Evolutionary conservation across 2,329 filamentous ascomycete genomes (phyloP).

Genomic region (Paecilomyces niveus): DNA sequence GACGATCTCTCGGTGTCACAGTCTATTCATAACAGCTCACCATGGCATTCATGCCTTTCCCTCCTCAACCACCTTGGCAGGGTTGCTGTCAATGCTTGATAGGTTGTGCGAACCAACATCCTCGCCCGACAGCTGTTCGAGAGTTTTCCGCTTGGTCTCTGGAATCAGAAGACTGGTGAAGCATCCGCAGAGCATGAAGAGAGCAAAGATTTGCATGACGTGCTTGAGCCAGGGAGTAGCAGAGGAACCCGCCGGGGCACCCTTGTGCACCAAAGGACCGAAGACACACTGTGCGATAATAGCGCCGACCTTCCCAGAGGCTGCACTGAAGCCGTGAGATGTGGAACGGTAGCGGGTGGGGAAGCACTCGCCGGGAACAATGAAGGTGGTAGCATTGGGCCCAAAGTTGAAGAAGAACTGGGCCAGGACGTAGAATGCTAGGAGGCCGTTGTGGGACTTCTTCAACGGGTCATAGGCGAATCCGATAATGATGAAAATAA

Average conservation of each 20-base stretch:
- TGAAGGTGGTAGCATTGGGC: constrained; percentile 57
- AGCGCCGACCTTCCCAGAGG: constrained; percentile 60
- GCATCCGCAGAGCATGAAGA: constrained; percentile 71
- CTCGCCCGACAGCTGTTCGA: constrained; percentile 65
- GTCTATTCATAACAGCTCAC: background rate
- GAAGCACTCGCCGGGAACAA: constrained; percentile 59
- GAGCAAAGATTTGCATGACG: constrained; percentile 68
- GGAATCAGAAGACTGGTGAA: constrained; percentile 66
- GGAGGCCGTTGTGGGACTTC: constrained; percentile 39
- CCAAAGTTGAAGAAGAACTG: constrained; percentile 53
- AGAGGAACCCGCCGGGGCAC: constrained; percentile 43
- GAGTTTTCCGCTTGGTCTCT: constrained; percentile 66
- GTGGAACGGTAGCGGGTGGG: constrained; percentile 57
- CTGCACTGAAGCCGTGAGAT: constrained; percentile 60
- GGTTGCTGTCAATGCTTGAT: constrained; percentile 15
- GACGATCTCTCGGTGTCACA: no score
- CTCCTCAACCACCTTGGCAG: constrained; percentile 4
- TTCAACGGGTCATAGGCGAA: constrained; percentile 43
- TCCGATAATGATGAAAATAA: constrained; percentile 57
- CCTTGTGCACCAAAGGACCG: constrained; percentile 54
- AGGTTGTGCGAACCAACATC: constrained; percentile 50
- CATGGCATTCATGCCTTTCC: background rate
- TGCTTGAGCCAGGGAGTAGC: constrained; percentile 62
- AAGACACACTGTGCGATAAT: constrained; percentile 62
- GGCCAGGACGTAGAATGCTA: constrained; percentile 56